Evolutionary conservation across 78 protist genomes (phyloP), one percentile per base, ranked within the genome.

Genomic region (Dictyostelium capitatum): DNA sequence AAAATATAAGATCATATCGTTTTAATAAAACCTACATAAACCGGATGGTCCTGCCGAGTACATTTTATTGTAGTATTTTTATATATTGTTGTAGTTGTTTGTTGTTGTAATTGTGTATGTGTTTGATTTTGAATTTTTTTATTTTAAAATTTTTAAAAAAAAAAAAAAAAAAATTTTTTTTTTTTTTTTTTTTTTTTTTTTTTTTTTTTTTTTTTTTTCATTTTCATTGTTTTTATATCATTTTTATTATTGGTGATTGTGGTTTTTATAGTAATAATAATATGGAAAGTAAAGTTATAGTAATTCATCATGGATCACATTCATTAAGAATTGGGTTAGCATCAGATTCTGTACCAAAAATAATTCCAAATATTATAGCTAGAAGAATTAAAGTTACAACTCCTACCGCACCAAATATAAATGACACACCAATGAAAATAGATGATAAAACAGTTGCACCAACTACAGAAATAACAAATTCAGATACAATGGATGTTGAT

Each of bases 251-350:
- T 8, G 1, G n/a, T 20, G 10, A 15, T 54, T 12, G 23, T 54
- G n/a, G n/a, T n/a, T n/a, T 14, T 19, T 5, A 37, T 11, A 32
- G 15, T 28, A 23, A 15, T 6, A 32, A 17, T 32, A 67, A 6
- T 20, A 85, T 85, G 92, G 92, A 85, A 32, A 85, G 92, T 30
- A 85, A 85, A 48, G 92, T 85, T n/a, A 75, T 85, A 74, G 92
- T 85, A 8, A 85, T 85, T 32, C 43, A 59, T 50, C 92, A 85
- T 75, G 92, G 92, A 43, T 72, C 92, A n/a, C 74, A 85, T 85
- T 59, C 83, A 2, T 28, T 85, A 30, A 72, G 25, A 51, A 37
- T 85, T 57, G 92, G 92, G 4, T 47, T 85, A 23, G 92, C 92
- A 43, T 85, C 92, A 14, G 92, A 85, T 30, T 11, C 23, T 9